These are phyloP conservation scores for Fusarium guadeloupense DNA, from an alignment of 2,329 filamentous ascomycete genomes.

Conservation along the genomic window DNA sequence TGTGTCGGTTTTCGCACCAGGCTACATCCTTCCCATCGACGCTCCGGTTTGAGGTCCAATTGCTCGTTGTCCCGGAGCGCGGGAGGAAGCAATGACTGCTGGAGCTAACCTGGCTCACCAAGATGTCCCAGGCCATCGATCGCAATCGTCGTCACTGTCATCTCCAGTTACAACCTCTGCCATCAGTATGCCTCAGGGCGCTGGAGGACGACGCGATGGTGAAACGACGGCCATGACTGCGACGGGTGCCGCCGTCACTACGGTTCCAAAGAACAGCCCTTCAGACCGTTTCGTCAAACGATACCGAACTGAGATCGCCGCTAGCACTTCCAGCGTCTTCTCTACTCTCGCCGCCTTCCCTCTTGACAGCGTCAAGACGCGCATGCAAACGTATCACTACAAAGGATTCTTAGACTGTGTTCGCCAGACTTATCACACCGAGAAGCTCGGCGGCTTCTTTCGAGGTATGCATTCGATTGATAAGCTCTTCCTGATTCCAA, in stretches of 20 bases:
- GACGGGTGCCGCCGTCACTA: slow-evolving; percentile 25
- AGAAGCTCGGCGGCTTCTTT: slow-evolving; percentile 81
- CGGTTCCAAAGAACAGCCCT: slow-evolving; percentile 13
- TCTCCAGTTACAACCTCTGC: slow-evolving; percentile 40
- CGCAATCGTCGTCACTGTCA: slow-evolving; percentile 39
- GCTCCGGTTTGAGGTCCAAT: slow-evolving; percentile 33
- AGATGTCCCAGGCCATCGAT: slow-evolving; percentile 51
- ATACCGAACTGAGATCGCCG: slow-evolving; percentile 83
- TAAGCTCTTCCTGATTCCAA: not conserved
- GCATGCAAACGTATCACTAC: slow-evolving; percentile 88
- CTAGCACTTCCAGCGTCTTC: slow-evolving; percentile 78
- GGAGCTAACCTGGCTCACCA: slow-evolving; percentile 50
- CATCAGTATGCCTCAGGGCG: slow-evolving; percentile 41
- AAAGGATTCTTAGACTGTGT: slow-evolving; percentile 78
- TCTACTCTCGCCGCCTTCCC: slow-evolving; percentile 85
- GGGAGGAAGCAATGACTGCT: slow-evolving; percentile 50
- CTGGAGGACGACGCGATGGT: slow-evolving; percentile 44
- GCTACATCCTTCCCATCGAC: slow-evolving; percentile 4
- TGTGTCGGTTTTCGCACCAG: not conserved
- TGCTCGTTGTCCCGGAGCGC: slow-evolving; percentile 32
- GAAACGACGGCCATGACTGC: slow-evolving; percentile 40
- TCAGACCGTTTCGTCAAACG: slow-evolving; percentile 67
- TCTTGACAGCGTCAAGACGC: slow-evolving; percentile 88
- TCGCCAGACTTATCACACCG: slow-evolving; percentile 76
- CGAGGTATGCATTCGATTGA: slow-evolving; percentile 64